Base-by-base conservation (phyloP, 2,329 filamentous ascomycete genomes). In the Aspergillus proliferans region DNA sequence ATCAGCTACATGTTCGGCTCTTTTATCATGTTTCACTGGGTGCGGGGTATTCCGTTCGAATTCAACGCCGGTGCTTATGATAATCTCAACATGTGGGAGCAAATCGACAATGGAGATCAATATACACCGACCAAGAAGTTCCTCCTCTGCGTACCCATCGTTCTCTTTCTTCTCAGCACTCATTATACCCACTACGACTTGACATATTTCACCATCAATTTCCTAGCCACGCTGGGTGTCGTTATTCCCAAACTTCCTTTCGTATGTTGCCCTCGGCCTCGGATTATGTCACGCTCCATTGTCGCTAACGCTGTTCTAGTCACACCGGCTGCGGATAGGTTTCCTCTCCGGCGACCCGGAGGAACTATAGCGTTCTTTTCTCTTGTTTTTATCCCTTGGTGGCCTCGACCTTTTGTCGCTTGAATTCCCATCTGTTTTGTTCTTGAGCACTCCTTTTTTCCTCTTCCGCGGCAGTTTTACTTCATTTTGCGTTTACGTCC, bases 61-160 rank as follows among this genome's bases (percentile, higher is more conserved):
- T 98, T 98, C 80, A 98, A 98, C 68, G 86, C 88, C 49, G 93
- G 93, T 51, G 93, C 93, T 60, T 98, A 97, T 72, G 93, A 98
- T 78, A 97, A 98, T 71, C 80, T 98, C 66, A 98, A 97, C 76
- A 97, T 98, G 93, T 98, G 93, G 93, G 93, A 98, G 76, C 93
- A 98, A 75, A 98, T 98, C 70, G 93, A 98, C 76, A 94, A 97
- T 64, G 93, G 93, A 43, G 93, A 93, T 61, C 93, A 98, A 71
- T 98, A 97, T 76, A 98, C 93, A 1, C 93, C 93, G 3, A 88
- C 93, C 58, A 98, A 98, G 79, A 98, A 98, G 73, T 98, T 98
- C 66, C 78, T 98, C 51, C 84, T 97, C 61, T 89, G 86, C 63
- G 92, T 97, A 30, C 93, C 93, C 36, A 95, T 98, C 62, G 81